These are phyloP conservation scores for Ampelocalamus luodianensis DNA, from an alignment of 176 grass and related monocot species.

Conservation along the genomic window DNA sequence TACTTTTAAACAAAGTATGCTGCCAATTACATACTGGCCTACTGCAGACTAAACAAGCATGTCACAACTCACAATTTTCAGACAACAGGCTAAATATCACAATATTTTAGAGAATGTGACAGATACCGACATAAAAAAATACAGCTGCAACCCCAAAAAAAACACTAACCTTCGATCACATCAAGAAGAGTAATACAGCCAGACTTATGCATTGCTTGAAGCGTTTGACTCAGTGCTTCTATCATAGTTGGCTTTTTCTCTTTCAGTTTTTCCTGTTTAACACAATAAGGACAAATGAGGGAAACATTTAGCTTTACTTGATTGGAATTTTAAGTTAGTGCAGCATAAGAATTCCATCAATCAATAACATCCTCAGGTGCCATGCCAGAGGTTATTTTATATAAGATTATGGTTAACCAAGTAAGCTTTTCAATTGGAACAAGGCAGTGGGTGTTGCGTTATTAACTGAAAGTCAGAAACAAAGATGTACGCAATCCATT, in stretches of 20 bases:
- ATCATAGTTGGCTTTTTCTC: constrained; percentile 84
- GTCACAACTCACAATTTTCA: neutral
- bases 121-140: neutral
- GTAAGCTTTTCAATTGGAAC: neutral
- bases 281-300: neutral
- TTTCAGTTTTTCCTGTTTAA: constrained; percentile 93
- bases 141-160: constrained; percentile 27
- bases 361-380: neutral
- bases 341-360: neutral
- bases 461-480: neutral
- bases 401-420: neutral
- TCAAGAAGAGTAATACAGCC: constrained; percentile 88
- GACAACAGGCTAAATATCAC: neutral
- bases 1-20: neutral
- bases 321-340: neutral
- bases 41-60: neutral
- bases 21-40: neutral
- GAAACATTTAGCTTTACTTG: constrained; percentile 13
- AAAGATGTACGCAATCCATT: neutral
- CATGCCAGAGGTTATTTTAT: neutral
- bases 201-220: constrained; percentile 91
- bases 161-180: constrained; percentile 82
- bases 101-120: constrained; percentile 22
- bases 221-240: constrained; percentile 83
- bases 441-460: neutral